Evolutionary conservation across 2,329 filamentous ascomycete species (phyloP).

Genomic region (Waltergamsia citrina): DNA sequence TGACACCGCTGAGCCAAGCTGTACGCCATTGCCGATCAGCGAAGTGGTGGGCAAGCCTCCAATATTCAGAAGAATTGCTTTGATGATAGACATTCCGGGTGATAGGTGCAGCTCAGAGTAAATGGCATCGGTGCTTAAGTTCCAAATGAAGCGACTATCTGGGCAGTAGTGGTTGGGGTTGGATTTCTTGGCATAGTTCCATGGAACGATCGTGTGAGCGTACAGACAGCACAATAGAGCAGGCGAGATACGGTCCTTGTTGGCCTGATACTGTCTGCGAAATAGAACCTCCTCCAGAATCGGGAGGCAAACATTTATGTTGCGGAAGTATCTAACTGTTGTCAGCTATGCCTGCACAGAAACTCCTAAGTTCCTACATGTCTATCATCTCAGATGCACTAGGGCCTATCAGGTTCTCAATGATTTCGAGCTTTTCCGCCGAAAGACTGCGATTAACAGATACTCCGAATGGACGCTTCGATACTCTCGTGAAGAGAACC

Average conservation of each 20-base stretch:
- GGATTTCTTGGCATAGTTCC: slow-evolving; percentile 37
- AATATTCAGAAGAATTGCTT: slow-evolving; percentile 47
- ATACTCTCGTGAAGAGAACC: slow-evolving; percentile 35
- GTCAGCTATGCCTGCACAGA: not conserved
- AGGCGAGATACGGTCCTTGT: slow-evolving; percentile 40
- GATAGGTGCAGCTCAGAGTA: slow-evolving; percentile 50
- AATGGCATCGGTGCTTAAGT: slow-evolving; percentile 48
- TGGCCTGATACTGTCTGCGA: slow-evolving; percentile 31
- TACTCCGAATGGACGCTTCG: slow-evolving; percentile 33
- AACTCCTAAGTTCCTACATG: slow-evolving; percentile 19
- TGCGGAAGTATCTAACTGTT: slow-evolving; percentile 36
- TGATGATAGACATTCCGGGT: slow-evolving; percentile 48
- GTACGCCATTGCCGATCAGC: slow-evolving; percentile 45
- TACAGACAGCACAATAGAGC: slow-evolving; percentile 48
- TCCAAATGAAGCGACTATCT: slow-evolving; percentile 52
- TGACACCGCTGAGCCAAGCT: slow-evolving; percentile 39
- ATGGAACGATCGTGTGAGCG: slow-evolving; percentile 48
- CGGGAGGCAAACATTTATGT: slow-evolving; percentile 51
- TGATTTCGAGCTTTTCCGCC: slow-evolving; percentile 39
- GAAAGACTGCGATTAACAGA: slow-evolving; percentile 24
- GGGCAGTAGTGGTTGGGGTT: slow-evolving; percentile 37
- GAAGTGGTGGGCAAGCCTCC: slow-evolving; percentile 50
- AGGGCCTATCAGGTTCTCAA: slow-evolving; percentile 50
- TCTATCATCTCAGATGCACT: slow-evolving; percentile 39
- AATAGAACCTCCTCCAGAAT: slow-evolving; percentile 47